Evolutionary conservation across 441 rosid genomes (phyloP).

Genomic region (Corymbia citriodora): DNA sequence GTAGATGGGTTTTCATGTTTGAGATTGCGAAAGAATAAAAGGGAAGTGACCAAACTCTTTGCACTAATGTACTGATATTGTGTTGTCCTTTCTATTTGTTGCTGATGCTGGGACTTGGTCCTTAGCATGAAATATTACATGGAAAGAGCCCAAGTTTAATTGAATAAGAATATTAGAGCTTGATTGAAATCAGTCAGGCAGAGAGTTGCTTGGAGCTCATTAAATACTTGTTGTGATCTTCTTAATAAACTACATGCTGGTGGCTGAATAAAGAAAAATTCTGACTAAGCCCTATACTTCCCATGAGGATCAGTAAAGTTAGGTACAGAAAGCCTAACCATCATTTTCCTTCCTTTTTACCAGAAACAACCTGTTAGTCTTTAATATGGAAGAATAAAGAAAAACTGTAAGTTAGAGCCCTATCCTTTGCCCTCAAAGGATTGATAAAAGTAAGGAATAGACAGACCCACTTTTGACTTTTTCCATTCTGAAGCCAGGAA

Average conservation of each 20-base stretch:
- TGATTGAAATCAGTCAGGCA: background rate
- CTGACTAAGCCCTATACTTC: background rate
- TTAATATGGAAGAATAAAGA: background rate
- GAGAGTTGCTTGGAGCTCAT: background rate
- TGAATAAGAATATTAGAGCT: background rate
- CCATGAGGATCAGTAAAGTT: background rate
- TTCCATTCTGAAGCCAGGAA: background rate
- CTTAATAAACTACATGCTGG: background rate
- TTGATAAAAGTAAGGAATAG: background rate
- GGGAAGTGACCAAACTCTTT: background rate
- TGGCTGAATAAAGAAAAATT: background rate
- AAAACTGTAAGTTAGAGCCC: background rate
- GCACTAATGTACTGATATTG: background rate
- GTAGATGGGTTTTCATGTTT: background rate
- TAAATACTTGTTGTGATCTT: background rate
- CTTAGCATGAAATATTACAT: background rate
- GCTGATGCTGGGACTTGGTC: background rate
- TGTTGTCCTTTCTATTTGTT: background rate
- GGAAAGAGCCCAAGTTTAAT: background rate
- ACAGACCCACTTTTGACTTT: background rate
- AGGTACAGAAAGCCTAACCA: background rate
- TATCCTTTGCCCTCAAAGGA: background rate
- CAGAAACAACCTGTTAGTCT: background rate
- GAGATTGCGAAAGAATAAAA: background rate
- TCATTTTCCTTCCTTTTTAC: background rate